A percentile compares a stretch with the other conserved stretches of the same genome.
Conservation (phyloP, 2,329 filamentous ascomycete species). For the Paramyrothecium roridum region DNA sequence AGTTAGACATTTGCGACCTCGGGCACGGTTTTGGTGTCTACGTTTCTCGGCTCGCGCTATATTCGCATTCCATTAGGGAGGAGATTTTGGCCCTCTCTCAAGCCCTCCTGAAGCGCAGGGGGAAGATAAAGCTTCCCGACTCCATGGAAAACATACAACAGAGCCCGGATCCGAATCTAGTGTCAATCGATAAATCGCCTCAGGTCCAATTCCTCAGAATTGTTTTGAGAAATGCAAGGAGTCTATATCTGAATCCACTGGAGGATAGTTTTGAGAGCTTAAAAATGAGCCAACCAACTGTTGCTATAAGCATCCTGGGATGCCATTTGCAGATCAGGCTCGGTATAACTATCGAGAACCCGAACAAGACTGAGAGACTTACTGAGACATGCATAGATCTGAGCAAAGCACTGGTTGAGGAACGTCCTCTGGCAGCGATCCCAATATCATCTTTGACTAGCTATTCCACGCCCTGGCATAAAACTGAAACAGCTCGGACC, state of each 20-base stretch:
- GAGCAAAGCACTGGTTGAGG: background rate
- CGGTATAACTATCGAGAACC: background rate
- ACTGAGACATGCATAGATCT: background rate
- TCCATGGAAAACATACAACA: too few species aligned
- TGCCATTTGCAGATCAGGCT: background rate
- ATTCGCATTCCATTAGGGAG: background rate
- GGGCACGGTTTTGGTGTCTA: background rate
- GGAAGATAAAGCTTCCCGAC: too few species aligned
- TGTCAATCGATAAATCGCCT: background rate
- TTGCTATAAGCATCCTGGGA: background rate
- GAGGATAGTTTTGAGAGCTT: background rate
- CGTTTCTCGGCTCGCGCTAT: background rate
- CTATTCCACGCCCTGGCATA: background rate
- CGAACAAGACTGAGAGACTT: background rate
- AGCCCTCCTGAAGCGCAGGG: background rate
- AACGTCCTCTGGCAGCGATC: background rate
- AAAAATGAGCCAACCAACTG: background rate
- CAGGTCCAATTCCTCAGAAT: background rate
- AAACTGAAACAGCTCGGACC: background rate
- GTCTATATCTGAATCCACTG: background rate
- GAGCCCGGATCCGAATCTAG: background rate
- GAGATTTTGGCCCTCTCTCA: background rate
- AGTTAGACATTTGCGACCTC: background rate
- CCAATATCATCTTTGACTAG: background rate
- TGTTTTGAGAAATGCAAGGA: background rate